These are phyloP conservation scores for Fusarium incarnatum DNA, from an alignment of 2,329 filamentous ascomycete species.

Conservation along the genomic window DNA sequence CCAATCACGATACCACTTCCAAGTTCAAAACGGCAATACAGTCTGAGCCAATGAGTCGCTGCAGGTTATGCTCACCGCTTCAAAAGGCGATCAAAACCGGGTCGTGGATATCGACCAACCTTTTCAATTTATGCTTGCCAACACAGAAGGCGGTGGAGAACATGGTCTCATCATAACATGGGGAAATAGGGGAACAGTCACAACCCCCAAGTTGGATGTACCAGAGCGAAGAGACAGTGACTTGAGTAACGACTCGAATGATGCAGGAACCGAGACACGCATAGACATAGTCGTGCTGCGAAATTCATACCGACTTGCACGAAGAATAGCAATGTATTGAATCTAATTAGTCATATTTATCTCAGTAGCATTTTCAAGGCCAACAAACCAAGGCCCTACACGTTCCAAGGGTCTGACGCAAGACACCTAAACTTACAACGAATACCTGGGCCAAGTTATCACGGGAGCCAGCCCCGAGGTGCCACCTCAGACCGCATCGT, in stretches of 20 bases:
- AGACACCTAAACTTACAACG: constrained; percentile 18
- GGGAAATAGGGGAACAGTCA: neutral
- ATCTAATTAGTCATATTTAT: neutral
- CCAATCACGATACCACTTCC: constrained; percentile 34
- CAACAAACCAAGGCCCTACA: constrained; percentile 40
- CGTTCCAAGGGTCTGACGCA: constrained; percentile 27
- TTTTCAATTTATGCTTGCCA: constrained; percentile 9
- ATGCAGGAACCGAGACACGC: constrained; percentile 27
- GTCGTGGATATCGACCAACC: constrained; percentile 2
- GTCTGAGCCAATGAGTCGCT: constrained; percentile 1
- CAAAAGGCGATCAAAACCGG: constrained; percentile 13
- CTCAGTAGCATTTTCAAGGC: neutral
- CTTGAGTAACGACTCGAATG: neutral
- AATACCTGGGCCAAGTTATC: neutral
- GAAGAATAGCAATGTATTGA: neutral
- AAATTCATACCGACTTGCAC: neutral
- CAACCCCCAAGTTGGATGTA: neutral
- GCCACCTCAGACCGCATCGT: constrained; percentile 29
- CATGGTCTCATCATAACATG: constrained; percentile 30
- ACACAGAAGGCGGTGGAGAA: constrained; percentile 29
- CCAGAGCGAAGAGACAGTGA: neutral
- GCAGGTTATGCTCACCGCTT: constrained; percentile 31
- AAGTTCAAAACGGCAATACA: constrained; percentile 42
- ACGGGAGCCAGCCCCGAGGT: constrained; percentile 17
- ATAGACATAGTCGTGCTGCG: neutral